Percentiles rank a stretch among this genome's conserved stretches.
Evolutionary conservation across 805 yeast genomes (phyloP).

Genomic region (Monosporozyma aerobia): DNA sequence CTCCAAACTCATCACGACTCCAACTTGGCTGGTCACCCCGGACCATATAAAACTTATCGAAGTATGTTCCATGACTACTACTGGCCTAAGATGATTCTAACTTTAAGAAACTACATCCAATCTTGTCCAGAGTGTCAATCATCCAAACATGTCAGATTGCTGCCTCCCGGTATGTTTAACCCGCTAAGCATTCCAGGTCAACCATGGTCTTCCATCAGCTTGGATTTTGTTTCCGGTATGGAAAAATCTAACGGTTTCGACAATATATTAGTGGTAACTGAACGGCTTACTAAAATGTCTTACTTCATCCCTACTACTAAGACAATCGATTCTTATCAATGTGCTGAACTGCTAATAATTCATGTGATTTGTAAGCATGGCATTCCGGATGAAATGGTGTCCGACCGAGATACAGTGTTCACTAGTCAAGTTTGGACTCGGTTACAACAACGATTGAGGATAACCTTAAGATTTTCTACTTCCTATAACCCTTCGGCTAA

Average conservation of each 20-base stretch:
- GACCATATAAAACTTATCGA: not conserved
- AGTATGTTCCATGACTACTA: not conserved
- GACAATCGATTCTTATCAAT: not conserved
- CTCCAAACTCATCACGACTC: too few species aligned
- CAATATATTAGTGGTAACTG: not conserved
- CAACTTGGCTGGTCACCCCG: not conserved
- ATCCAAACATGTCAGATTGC: not conserved
- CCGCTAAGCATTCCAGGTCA: not conserved
- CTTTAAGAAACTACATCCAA: not conserved
- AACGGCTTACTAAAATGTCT: not conserved
- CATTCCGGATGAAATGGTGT: not conserved
- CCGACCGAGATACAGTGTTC: not conserved
- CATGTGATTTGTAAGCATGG: not conserved
- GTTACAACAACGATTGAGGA: too few species aligned
- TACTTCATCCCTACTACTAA: not conserved
- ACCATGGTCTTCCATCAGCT: slow-evolving; percentile 1
- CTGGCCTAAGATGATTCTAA: slow-evolving; percentile 1
- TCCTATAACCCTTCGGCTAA: too few species aligned
- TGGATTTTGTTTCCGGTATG: slow-evolving; percentile 2
- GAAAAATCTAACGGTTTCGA: not conserved
- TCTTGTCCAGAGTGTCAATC: not conserved
- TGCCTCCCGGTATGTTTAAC: not conserved
- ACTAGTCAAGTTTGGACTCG: not conserved
- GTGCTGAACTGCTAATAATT: not conserved
- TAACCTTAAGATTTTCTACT: too few species aligned